Conservation (phyloP, 768 basidiomycete genomes). For the Termitomyces titanicus region DNA sequence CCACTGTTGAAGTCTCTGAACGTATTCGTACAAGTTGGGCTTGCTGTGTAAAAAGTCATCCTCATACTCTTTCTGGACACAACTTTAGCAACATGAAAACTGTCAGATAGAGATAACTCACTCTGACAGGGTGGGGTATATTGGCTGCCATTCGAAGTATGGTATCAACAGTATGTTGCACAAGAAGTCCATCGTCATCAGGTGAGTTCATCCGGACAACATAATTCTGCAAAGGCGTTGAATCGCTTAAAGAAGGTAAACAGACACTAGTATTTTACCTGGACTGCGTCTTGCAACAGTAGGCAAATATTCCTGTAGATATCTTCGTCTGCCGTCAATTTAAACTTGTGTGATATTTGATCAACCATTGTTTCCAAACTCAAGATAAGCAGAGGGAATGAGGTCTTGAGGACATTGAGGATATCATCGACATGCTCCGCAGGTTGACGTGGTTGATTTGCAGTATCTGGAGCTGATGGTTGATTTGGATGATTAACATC, state of each 20-base stretch:
- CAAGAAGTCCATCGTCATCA: constrained; percentile 68
- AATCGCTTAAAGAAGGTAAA: not conserved
- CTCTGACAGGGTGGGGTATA: constrained; percentile 54
- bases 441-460: constrained; percentile 53
- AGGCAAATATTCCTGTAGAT: constrained; percentile 89
- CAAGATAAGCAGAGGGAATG: constrained; percentile 90
- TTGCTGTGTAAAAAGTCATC: constrained; percentile 83
- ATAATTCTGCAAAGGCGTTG: constrained; percentile 49
- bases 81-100: not conserved
- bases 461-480: constrained; percentile 18
- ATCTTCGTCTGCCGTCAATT: constrained; percentile 87
- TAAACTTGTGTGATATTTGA: constrained; percentile 87
- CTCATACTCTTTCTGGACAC: constrained; percentile 76
- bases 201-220: constrained; percentile 58
- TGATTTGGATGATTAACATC: constrained; percentile 15
- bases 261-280: constrained; percentile 41
- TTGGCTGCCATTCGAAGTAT: constrained; percentile 59
- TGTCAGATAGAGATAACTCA: constrained; percentile 25
- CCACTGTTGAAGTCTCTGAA: constrained; percentile 88
- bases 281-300: constrained; percentile 82
- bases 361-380: constrained; percentile 98
- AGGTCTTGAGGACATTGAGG: constrained; percentile 89
- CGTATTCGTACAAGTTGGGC: constrained; percentile 82
- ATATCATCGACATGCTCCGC: constrained; percentile 94
- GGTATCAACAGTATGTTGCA: constrained; percentile 49